Evolutionary conservation across 106 monocot genomes (phyloP), one percentile per base, ranked within the genome.

Genomic region (Phalaenopsis equestris): DNA sequence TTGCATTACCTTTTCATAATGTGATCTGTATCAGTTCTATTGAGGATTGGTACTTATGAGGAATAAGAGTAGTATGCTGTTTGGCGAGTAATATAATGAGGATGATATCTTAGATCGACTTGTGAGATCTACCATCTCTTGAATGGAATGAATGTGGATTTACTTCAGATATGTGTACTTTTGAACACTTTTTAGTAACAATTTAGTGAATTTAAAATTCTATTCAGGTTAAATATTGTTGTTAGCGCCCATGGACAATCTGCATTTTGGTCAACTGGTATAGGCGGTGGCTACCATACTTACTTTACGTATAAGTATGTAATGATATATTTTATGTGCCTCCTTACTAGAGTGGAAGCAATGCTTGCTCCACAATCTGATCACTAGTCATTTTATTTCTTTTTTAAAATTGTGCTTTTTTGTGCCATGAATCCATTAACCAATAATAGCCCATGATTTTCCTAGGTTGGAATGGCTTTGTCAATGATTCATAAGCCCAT

Each of bases 401-500:
- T 64, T 64, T n/a, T 3, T 8, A 64, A 64, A 64, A 64, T 23
- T 21, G 21, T 23, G n/a, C 8, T 64, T 23, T 64, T 7, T 64
- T 23, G 21, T 24, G 64, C 6, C 64, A 61, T 61, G 64, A 65
- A 65, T 65, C 64, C 24, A 23, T 65, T 57, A 57, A 15, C 24
- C 24, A 65, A 21, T 65, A 21, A 65, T 24, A 65, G 9, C 23
- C 64, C 64, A 65, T 17, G 7, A 8, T 65, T 65, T 65, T 21
- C 21, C 24, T 65, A 65, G 23, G 7, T 23, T 24, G 64, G 64
- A 65, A 65, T 65, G 21, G 17, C 21, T 61, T 61, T 61, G 61
- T 61, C 21, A 61, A 61, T 61, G 61, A 61, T 61, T 61, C 61
- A 61, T 61, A 61, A 61, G 10, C 64, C 64, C 64, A 23, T 52